Evolutionary conservation across 2,329 filamentous ascomycete species (phyloP).

Genomic region (Ophiostoma pallidulum): DNA sequence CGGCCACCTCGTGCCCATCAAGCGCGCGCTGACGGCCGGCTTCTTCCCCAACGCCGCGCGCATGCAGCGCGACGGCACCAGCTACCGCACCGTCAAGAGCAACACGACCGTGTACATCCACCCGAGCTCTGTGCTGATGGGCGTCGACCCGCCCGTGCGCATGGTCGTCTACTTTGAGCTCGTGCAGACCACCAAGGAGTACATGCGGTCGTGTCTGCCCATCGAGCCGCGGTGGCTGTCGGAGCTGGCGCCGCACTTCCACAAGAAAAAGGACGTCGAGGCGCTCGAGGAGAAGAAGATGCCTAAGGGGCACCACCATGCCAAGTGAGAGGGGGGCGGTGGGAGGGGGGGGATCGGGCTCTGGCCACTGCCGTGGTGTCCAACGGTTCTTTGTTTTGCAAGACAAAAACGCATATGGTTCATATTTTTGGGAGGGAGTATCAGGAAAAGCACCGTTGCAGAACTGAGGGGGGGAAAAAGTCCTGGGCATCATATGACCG

Average conservation of each 20-base stretch:
- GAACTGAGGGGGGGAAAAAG: no score
- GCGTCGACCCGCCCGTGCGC: constrained; percentile 63
- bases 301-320: constrained; percentile 21
- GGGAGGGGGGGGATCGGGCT: no score
- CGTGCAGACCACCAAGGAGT: constrained; percentile 79
- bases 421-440: no score
- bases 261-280: constrained; percentile 86
- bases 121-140: constrained; percentile 72
- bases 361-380: no score
- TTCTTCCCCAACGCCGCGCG: constrained; percentile 92
- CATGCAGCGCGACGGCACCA: constrained; percentile 72
- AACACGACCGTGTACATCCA: constrained; percentile 86
- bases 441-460: no score
- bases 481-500: no score
- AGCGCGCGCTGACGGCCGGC: constrained; percentile 78
- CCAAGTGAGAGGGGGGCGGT: neutral
- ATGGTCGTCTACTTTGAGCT: constrained; percentile 84
- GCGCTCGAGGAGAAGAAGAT: constrained; percentile 67
- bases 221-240: constrained; percentile 76
- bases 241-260: constrained; percentile 88
- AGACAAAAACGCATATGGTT: no score
- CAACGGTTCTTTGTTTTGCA: no score
- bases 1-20: constrained; percentile 66
- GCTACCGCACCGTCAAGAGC: constrained; percentile 86
- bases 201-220: constrained; percentile 80